Percentiles rank a stretch among this genome's conserved stretches.
phyloP scores from a whole-genome alignment of 75 land plant species.

The Pinus albicaulis region DNA sequence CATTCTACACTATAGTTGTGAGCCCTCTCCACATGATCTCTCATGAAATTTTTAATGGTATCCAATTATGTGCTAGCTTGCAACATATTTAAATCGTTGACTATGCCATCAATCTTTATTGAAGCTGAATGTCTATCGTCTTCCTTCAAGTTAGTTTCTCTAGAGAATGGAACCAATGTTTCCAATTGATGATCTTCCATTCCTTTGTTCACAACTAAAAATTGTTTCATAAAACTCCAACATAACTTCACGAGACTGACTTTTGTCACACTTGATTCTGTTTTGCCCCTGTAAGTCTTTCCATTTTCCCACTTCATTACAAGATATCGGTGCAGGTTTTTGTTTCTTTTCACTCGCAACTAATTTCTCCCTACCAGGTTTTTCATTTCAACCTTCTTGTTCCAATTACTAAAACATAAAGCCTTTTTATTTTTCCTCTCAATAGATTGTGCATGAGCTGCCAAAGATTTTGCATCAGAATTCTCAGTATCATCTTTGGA shows the following conservation, averaged over 20 bases:
- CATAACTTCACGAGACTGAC: too few relatives aligned
- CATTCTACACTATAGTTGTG: not conserved
- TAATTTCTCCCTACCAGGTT: not conserved
- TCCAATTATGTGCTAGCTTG: not conserved
- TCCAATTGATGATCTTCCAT: too few relatives aligned
- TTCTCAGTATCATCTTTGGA: constrained; percentile 32
- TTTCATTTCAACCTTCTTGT: constrained; percentile 15
- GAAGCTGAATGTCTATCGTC: not conserved
- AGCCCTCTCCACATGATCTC: not conserved
- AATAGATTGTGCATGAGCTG: constrained; percentile 61
- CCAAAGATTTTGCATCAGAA: constrained; percentile 26
- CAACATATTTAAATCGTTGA: not conserved
- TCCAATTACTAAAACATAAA: constrained; percentile 60
- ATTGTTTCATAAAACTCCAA: too few relatives aligned
- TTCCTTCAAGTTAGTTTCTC: not conserved
- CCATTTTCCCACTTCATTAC: too few relatives aligned
- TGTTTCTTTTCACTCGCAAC: not conserved
- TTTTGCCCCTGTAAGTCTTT: too few relatives aligned
- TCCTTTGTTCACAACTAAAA: too few relatives aligned
- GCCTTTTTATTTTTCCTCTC: constrained; percentile 52
- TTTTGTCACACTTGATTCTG: too few relatives aligned
- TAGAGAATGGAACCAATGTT: not conserved
- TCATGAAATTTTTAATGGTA: not conserved
- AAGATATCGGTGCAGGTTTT: too few relatives aligned
- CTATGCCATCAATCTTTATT: not conserved